These are phyloP conservation scores for Nelumbo lutea DNA, from an alignment of 164 flowering plant genomes.

Conservation along the genomic window DNA sequence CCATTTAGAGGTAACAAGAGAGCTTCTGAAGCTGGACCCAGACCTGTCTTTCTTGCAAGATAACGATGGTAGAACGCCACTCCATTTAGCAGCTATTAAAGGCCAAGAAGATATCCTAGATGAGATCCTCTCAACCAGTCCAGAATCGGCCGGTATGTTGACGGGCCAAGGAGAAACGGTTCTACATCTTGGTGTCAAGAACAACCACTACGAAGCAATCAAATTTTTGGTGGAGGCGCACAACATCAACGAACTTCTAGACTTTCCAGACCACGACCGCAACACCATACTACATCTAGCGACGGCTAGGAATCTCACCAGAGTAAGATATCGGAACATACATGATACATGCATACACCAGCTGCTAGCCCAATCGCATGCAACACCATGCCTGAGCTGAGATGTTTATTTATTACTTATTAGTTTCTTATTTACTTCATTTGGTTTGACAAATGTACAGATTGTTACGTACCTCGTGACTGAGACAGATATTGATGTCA, in stretches of 20 bases:
- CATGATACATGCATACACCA: neutral
- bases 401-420: neutral
- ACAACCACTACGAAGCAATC: neutral
- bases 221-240: neutral
- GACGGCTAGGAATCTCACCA: neutral
- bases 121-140: neutral
- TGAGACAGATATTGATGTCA: neutral
- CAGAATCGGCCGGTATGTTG: neutral
- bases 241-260: neutral
- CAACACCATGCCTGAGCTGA: neutral
- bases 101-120: neutral
- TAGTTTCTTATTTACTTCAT: neutral
- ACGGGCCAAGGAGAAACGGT: neutral
- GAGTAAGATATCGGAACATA: neutral
- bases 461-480: neutral
- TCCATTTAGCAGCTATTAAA: neutral
- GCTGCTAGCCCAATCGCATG: neutral
- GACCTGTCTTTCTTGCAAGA: neutral
- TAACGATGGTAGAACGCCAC: neutral
- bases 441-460: neutral
- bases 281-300: conserved; percentile 1
- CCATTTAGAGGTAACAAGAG: neutral
- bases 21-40: neutral
- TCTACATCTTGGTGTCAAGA: neutral
- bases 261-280: neutral